Evolutionary conservation across 768 basidiomycete species (phyloP).

Genomic region (Phaeolepiota aurea): DNA sequence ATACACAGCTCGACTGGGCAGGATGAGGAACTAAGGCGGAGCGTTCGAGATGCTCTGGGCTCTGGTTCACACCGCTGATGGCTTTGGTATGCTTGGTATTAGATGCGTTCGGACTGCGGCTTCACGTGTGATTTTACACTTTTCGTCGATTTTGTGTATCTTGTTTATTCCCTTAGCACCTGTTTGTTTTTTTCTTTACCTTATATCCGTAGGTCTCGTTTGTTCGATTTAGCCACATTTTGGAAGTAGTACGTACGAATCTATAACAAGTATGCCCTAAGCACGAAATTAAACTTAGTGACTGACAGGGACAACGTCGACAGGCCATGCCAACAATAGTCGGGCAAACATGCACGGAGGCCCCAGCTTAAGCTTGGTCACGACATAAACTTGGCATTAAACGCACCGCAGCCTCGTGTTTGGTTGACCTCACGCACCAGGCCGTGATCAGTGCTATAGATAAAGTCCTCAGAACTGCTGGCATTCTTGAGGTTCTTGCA

Average conservation of each 20-base stretch:
- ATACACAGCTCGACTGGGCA: conserved; percentile 56
- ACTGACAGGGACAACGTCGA: too few relatives aligned
- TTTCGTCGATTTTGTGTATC: conserved; percentile 4
- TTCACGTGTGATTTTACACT: conserved; percentile 3
- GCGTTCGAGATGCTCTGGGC: conserved; percentile 77
- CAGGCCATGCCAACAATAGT: too few relatives aligned
- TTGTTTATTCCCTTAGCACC: conserved; percentile 8
- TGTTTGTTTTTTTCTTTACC: background rate
- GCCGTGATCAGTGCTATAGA: background rate
- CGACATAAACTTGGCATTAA: too few relatives aligned
- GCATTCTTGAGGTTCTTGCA: background rate
- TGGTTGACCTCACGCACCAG: too few relatives aligned
- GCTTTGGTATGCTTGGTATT: conserved; percentile 8
- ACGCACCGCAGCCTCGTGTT: too few relatives aligned
- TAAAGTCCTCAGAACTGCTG: background rate
- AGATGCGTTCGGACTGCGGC: conserved; percentile 11
- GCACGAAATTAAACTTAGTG: too few relatives aligned
- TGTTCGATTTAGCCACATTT: too few relatives aligned
- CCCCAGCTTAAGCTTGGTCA: too few relatives aligned
- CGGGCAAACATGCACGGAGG: too few relatives aligned
- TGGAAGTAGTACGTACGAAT: too few relatives aligned
- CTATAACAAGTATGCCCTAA: too few relatives aligned
- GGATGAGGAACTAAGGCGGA: conserved; percentile 76
- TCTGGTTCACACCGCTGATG: conserved; percentile 48
- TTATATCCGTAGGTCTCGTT: background rate